A percentile compares a stretch with the other conserved stretches of the same genome.
Evolutionary conservation across 2,329 filamentous ascomycete genomes (phyloP).

Genomic region (Penicillium sp.): DNA sequence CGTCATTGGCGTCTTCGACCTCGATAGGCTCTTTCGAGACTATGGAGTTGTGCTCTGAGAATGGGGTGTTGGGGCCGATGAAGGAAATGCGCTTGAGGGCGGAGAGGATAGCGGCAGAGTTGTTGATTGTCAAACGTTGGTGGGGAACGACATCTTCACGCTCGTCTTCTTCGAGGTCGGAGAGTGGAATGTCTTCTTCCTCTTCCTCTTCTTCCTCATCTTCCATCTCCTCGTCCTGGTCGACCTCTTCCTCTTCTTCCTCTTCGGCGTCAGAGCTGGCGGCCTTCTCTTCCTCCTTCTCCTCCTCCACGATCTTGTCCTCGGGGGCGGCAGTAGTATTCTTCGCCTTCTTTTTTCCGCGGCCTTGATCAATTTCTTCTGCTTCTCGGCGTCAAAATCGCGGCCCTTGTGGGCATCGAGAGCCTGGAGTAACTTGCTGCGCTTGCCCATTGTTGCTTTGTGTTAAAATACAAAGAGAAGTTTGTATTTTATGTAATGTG

Average conservation of each 20-base stretch:
- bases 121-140: constrained; percentile 95
- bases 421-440: constrained; percentile 59
- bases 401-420: constrained; percentile 60
- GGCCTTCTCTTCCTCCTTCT: constrained; percentile 40
- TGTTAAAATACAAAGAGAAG: constrained; percentile 8
- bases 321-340: constrained; percentile 27
- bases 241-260: constrained; percentile 29
- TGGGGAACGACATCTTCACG: constrained; percentile 84
- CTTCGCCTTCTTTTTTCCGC: constrained; percentile 47
- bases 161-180: constrained; percentile 78
- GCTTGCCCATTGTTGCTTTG: constrained; percentile 48
- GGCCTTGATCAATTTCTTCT: constrained; percentile 63
- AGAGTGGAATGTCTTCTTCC: constrained; percentile 85
- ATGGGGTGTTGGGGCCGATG: constrained; percentile 65
- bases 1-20: constrained; percentile 83
- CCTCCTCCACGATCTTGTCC: constrained; percentile 23
- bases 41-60: constrained; percentile 79
- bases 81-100: constrained; percentile 67
- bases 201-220: constrained; percentile 70
- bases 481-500: constrained; percentile 10
- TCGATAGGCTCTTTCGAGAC: constrained; percentile 66
- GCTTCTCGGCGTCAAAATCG: constrained; percentile 75
- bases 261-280: constrained; percentile 30
- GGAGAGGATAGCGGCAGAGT: constrained; percentile 79
- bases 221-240: constrained; percentile 42